phyloP scores from a whole-genome alignment of 164 flowering plant species.

The Akebia trifoliata region DNA sequence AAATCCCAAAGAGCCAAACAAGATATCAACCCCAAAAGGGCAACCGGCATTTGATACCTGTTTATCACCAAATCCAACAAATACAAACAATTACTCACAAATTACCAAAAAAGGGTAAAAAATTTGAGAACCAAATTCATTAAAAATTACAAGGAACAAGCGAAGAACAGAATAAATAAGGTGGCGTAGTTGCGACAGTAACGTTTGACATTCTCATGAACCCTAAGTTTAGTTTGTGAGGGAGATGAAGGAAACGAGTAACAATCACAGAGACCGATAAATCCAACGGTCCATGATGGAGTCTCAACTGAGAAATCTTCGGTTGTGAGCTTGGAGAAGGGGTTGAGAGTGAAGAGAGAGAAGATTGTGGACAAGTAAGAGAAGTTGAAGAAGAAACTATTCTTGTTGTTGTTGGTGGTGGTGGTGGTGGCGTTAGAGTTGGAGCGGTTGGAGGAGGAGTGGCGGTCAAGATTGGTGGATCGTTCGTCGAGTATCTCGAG shows the following conservation, averaged over 20 bases:
- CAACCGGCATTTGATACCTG: conserved; percentile 79
- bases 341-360: conserved; percentile 74
- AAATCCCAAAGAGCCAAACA: conserved; percentile 72
- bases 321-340: conserved; percentile 70
- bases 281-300: conserved; percentile 70
- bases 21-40: conserved; percentile 63
- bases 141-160: conserved; percentile 53
- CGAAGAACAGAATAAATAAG: conserved; percentile 56
- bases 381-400: conserved; percentile 23
- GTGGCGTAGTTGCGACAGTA: conserved; percentile 68
- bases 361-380: conserved; percentile 34
- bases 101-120: conserved; percentile 3
- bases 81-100: neutral
- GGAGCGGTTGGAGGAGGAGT: conserved; percentile 16
- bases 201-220: conserved; percentile 85
- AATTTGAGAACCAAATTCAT: neutral
- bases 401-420: conserved; percentile 17
- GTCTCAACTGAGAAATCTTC: conserved; percentile 56
- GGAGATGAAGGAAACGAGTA: conserved; percentile 70
- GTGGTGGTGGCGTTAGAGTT: conserved; percentile 16
- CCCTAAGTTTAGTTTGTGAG: conserved; percentile 64
- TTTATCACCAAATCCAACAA: conserved; percentile 5
- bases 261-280: conserved; percentile 46
- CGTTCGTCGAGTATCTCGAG: conserved; percentile 82
- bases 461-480: conserved; percentile 36